Evolutionary conservation across 805 yeast genomes (phyloP).

Genomic region (Hanseniaspora meyeri): DNA sequence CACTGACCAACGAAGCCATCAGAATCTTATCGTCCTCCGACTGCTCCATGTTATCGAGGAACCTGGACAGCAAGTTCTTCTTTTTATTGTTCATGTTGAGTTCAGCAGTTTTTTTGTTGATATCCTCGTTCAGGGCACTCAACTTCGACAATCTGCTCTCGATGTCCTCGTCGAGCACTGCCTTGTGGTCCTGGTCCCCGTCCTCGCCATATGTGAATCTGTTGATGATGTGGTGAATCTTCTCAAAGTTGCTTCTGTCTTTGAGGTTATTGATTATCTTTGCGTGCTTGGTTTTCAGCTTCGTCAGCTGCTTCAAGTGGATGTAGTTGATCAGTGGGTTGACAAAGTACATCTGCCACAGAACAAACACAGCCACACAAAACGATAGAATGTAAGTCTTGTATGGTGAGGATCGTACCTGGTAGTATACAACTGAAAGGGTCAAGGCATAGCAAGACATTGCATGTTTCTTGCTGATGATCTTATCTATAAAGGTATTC

Average conservation of each 20-base stretch:
- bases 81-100: background rate
- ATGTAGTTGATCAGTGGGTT: constrained; percentile 5
- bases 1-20: background rate
- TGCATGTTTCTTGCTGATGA: background rate
- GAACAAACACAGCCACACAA: background rate
- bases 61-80: background rate
- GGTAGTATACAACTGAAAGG: background rate
- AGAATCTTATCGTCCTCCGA: constrained; percentile 8
- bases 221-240: constrained; percentile 60
- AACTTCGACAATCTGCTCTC: constrained; percentile 30
- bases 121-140: constrained; percentile 28
- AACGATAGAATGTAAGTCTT: background rate
- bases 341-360: constrained; percentile 5
- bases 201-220: constrained; percentile 48
- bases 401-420: background rate
- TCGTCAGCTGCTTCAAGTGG: constrained; percentile 2
- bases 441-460: background rate
- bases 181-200: constrained; percentile 34
- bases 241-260: constrained; percentile 57
- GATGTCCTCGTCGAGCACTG: constrained; percentile 34
- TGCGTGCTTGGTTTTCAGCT: constrained; percentile 30
- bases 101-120: constrained; percentile 14
- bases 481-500: constrained; percentile 6
- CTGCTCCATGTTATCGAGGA: constrained; percentile 7
- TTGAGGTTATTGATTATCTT: constrained; percentile 55